Evolutionary conservation across 257 asterid genomes (phyloP).

Genomic region (Galeopsis tetrahit): DNA sequence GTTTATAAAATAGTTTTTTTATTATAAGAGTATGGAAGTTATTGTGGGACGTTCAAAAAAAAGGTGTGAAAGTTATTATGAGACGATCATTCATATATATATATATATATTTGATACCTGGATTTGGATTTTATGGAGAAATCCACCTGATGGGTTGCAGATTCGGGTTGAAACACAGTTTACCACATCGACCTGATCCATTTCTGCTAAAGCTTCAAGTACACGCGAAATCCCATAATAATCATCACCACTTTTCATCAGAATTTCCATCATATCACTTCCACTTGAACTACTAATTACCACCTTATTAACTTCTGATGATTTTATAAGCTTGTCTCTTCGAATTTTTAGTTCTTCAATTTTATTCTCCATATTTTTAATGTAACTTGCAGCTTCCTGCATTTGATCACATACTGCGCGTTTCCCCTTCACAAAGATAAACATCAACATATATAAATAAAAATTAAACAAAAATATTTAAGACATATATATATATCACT

Average conservation of each 20-base stretch:
- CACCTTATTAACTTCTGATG: neutral
- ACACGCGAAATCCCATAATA: conserved; percentile 46
- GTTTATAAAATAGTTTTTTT: too few relatives aligned
- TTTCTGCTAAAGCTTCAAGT: conserved; percentile 35
- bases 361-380: conserved; percentile 38
- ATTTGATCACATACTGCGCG: conserved; percentile 59
- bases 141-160: neutral
- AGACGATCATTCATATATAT: too few relatives aligned
- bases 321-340: conserved; percentile 35
- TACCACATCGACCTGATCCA: conserved; percentile 46
- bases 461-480: neutral
- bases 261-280: conserved; percentile 44
- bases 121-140: conserved; percentile 48
- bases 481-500: neutral
- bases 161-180: conserved; percentile 49
- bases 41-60: too few relatives aligned
- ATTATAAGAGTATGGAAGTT: too few relatives aligned
- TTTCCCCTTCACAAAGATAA: conserved; percentile 45
- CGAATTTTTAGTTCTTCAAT: conserved; percentile 35
- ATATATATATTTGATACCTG: conserved; percentile 51
- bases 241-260: conserved; percentile 14
- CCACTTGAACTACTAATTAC: conserved; percentile 3
- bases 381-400: conserved; percentile 58
- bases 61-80: too few relatives aligned
- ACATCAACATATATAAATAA: neutral